A percentile compares a stretch with the other conserved stretches of the same genome.
These are phyloP conservation scores for Ottelia alismoides DNA, from an alignment of 106 monocot species.

Conservation along the genomic window DNA sequence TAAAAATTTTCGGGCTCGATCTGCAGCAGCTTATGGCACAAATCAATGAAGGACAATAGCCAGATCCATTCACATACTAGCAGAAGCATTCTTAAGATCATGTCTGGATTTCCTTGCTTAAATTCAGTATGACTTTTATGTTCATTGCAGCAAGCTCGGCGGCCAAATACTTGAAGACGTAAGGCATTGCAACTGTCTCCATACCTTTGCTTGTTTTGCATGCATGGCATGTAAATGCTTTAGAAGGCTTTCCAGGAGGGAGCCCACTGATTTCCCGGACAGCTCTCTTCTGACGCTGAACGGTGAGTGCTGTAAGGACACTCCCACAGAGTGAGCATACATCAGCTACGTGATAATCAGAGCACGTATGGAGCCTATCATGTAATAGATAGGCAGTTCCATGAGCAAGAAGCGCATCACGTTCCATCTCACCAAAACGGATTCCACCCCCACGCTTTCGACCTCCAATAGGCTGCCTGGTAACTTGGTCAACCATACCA, in stretches of 20 bases:
- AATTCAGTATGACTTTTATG: constrained; percentile 55
- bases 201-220: constrained; percentile 79
- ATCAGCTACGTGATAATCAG: constrained; percentile 90
- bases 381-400: constrained; percentile 88
- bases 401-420: constrained; percentile 87
- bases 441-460: constrained; percentile 93
- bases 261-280: constrained; percentile 42
- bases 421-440: constrained; percentile 99
- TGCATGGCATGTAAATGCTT: constrained; percentile 34
- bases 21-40: too few species aligned
- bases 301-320: constrained; percentile 48
- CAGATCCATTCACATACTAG: too few species aligned
- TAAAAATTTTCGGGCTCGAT: too few species aligned
- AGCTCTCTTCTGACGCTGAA: constrained; percentile 38
- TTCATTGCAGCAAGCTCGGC: constrained; percentile 94
- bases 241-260: constrained; percentile 34
- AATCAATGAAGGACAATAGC: too few species aligned
- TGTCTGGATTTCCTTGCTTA: constrained; percentile 42
- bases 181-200: constrained; percentile 98
- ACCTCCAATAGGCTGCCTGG: constrained; percentile 82
- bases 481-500: constrained; percentile 66
- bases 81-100: too few species aligned
- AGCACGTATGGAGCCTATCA: constrained; percentile 84
- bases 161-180: constrained; percentile 77
- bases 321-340: constrained; percentile 87